Conservation (phyloP, 2,329 filamentous ascomycete species). For the Tolypocladium nubicola region DNA sequence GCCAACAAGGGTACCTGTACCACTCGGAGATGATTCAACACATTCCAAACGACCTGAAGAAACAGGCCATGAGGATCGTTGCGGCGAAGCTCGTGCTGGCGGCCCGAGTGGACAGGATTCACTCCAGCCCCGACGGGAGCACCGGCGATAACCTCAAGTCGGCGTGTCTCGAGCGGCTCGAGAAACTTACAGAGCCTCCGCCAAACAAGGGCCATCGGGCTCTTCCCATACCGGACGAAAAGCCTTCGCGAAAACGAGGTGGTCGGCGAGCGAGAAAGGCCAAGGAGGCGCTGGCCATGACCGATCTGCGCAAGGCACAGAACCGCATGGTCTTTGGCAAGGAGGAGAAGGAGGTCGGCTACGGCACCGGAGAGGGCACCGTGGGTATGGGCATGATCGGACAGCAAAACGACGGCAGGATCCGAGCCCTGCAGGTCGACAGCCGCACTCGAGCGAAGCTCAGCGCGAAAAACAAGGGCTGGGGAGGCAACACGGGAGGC, state of each 20-base stretch:
- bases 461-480: constrained; percentile 90
- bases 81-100: constrained; percentile 90
- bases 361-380: constrained; percentile 75
- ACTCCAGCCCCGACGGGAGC: constrained; percentile 70
- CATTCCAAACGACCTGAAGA: constrained; percentile 78
- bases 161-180: constrained; percentile 73
- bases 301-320: constrained; percentile 88
- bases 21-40: constrained; percentile 80
- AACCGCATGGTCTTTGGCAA: constrained; percentile 94
- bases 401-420: constrained; percentile 74
- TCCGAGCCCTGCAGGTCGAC: constrained; percentile 82
- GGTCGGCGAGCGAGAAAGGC: constrained; percentile 83
- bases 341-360: constrained; percentile 88
- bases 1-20: constrained; percentile 89
- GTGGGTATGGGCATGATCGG: constrained; percentile 94
- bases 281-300: constrained; percentile 96
- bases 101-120: constrained; percentile 78
- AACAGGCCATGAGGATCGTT: constrained; percentile 90
- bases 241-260: constrained; percentile 84
- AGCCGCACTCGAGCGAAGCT: constrained; percentile 88
- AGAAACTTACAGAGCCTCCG: constrained; percentile 86
- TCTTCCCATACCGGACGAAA: constrained; percentile 88
- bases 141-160: constrained; percentile 74
- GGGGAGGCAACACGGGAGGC: constrained; percentile 59
- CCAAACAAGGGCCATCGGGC: constrained; percentile 82